Percentiles rank a stretch among this genome's conserved stretches.
These are phyloP conservation scores for Rhizophagus sp. DNA, from an alignment of 192 early-diverging fungal genomes.

Conservation along the genomic window DNA sequence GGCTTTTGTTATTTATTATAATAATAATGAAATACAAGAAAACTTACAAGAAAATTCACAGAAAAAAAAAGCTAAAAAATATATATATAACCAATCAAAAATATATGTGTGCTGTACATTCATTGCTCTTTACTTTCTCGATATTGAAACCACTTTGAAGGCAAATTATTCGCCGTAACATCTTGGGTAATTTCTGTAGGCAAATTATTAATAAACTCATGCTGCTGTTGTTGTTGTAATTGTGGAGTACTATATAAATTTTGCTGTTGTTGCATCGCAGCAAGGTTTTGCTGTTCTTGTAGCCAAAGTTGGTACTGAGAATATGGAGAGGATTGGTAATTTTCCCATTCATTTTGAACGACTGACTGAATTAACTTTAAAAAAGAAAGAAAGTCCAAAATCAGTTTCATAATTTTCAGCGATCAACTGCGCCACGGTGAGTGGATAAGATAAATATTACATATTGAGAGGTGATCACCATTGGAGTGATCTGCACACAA, in stretches of 20 bases:
- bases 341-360: constrained; percentile 16
- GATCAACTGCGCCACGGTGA: not conserved
- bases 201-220: constrained; percentile 13
- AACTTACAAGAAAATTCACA: not conserved
- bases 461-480: not conserved
- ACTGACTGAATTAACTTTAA: constrained; percentile 20
- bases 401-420: not conserved
- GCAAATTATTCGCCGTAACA: constrained; percentile 10
- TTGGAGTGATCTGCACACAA: not conserved
- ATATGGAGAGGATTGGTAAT: constrained; percentile 13
- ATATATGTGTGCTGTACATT: not conserved
- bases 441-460: not conserved
- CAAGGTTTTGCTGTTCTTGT: not conserved
- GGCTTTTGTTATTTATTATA: not conserved
- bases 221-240: not conserved
- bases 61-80: not conserved
- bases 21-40: too few species aligned
- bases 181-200: constrained; percentile 20
- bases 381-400: not conserved
- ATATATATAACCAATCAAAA: not conserved
- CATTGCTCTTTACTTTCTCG: not conserved
- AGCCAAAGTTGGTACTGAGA: not conserved
- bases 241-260: not conserved
- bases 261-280: not conserved
- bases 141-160: constrained; percentile 20